Evolutionary conservation across 116 monocot species (phyloP), one percentile per base, ranked within the genome.

Genomic region (Trichopus zeylanicus): DNA sequence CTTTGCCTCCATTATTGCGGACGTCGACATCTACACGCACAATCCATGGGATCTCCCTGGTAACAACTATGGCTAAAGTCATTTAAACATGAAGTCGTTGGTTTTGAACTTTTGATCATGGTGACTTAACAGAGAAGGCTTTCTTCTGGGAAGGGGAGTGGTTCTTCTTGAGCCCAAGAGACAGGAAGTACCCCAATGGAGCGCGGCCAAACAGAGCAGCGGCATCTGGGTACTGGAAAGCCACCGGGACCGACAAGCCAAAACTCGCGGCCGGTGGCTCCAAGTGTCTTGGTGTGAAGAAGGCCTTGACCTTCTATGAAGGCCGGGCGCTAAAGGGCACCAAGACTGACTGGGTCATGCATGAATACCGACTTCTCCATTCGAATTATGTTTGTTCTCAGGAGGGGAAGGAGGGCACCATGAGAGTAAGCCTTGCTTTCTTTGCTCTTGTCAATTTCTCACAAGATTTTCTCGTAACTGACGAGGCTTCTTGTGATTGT

Each of bases 261-360:
- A n/a, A n/a, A n/a, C n/a, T n/a, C n/a, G n/a, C n/a, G n/a, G n/a
- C n/a, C n/a, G n/a, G n/a, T n/a, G n/a, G n/a, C n/a, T n/a, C n/a
- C n/a, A n/a, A n/a, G n/a, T n/a, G n/a, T n/a, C n/a, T n/a, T n/a
- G n/a, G n/a, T n/a, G n/a, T n/a, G n/a, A n/a, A n/a, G n/a, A n/a
- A n/a, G n/a, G n/a, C n/a, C n/a, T n/a, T n/a, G n/a, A n/a, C n/a
- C n/a, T n/a, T n/a, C n/a, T n/a, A 77, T 73, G 46, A 60, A 9
- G 81, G 81, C 9, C 46, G 60, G 22, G 63, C 81, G 10, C 81
- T 77, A 2, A 82, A 63, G 47, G 77, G 81, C 7, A 35, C 32
- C 61, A 82, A 82, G 62, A 82, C 77, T 7, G 68, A 69, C 5
- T 82, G 81, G 81, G 37, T 82, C 53, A 77, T 82, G 81, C 81